A percentile compares a stretch with the other conserved stretches of the same genome.
phyloP scores from a whole-genome alignment of 1,139 yeast species.

The Suhomyces anneliseae region DNA sequence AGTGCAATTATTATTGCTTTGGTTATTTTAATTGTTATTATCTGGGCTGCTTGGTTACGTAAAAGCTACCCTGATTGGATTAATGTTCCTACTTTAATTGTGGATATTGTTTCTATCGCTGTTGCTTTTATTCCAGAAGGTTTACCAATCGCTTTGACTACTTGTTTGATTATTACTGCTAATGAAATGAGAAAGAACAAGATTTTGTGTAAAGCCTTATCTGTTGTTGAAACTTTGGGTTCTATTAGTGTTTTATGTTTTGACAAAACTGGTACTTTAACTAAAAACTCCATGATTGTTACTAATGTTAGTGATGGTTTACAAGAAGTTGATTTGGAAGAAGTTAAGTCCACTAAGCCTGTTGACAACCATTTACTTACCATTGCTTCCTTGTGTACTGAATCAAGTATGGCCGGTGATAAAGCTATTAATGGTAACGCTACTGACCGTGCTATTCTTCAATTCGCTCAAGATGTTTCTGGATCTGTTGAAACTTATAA shows the following conservation, averaged over 20 bases:
- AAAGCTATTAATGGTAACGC: slow-evolving; percentile 45
- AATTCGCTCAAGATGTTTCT: slow-evolving; percentile 31
- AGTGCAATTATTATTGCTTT: slow-evolving; percentile 23
- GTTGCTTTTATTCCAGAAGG: slow-evolving; percentile 41
- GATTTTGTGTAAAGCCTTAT: slow-evolving; percentile 31
- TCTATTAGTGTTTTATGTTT: slow-evolving; percentile 36
- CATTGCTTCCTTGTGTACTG: slow-evolving; percentile 43
- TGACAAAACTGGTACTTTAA: slow-evolving; percentile 40
- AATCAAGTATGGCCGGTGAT: slow-evolving; percentile 28
- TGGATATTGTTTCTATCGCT: slow-evolving; percentile 33
- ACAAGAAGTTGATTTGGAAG: slow-evolving; percentile 13
- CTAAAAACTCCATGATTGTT: slow-evolving; percentile 35
- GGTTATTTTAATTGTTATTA: slow-evolving; percentile 26
- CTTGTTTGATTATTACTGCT: slow-evolving; percentile 34
- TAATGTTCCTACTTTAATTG: slow-evolving; percentile 31
- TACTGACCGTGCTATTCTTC: slow-evolving; percentile 47
- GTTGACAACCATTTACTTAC: slow-evolving; percentile 19
- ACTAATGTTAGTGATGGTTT: slow-evolving; percentile 26
- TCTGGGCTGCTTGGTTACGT: slow-evolving; percentile 50
- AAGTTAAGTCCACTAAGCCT: slow-evolving; percentile 7
- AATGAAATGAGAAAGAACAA: slow-evolving; percentile 28
- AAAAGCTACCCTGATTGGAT: slow-evolving; percentile 33
- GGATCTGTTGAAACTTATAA: slow-evolving; percentile 12
- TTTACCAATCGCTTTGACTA: slow-evolving; percentile 37
- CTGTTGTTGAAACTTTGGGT: slow-evolving; percentile 36